Evolutionary conservation across 2,329 filamentous ascomycete species (phyloP).

Genomic region (Cytospora mali): DNA sequence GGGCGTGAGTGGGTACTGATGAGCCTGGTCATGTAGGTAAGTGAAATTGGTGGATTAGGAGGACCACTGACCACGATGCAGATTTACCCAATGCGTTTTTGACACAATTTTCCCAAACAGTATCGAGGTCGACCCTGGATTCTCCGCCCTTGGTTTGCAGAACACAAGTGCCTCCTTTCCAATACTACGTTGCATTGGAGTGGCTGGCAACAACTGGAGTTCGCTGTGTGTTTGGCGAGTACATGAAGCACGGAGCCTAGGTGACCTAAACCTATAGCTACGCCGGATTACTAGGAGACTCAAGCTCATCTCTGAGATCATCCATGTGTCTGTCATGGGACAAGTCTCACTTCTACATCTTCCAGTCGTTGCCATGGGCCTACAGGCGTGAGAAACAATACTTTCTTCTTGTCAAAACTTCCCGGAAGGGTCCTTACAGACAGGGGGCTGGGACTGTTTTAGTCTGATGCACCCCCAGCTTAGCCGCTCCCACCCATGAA

Average conservation of each 20-base stretch:
- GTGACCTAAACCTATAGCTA: not conserved
- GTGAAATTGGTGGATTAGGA: constrained; percentile 5
- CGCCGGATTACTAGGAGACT: not conserved
- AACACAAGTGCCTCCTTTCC: not conserved
- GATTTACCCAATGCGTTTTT: not conserved
- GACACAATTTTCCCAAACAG: not conserved
- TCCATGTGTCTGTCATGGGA: not conserved
- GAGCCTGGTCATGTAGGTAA: constrained; percentile 3
- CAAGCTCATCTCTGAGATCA: not conserved
- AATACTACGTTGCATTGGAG: constrained; percentile 11
- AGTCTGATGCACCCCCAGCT: constrained; percentile 19
- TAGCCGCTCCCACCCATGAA: constrained; percentile 14
- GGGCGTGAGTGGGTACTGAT: constrained; percentile 11
- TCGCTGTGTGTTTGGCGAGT: not conserved
- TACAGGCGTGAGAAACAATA: not conserved
- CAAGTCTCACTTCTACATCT: not conserved
- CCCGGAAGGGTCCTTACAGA: not conserved
- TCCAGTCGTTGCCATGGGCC: not conserved
- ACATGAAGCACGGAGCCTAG: not conserved
- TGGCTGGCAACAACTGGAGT: not conserved
- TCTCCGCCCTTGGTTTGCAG: not conserved
- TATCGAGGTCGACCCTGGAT: not conserved
- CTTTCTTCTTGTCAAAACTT: not conserved
- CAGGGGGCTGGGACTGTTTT: constrained; percentile 16
- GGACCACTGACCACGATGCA: constrained; percentile 8